Evolutionary conservation across 2,329 filamentous ascomycete species (phyloP), one percentile per base, ranked within the genome.

Genomic region (Neonectria magnoliae): DNA sequence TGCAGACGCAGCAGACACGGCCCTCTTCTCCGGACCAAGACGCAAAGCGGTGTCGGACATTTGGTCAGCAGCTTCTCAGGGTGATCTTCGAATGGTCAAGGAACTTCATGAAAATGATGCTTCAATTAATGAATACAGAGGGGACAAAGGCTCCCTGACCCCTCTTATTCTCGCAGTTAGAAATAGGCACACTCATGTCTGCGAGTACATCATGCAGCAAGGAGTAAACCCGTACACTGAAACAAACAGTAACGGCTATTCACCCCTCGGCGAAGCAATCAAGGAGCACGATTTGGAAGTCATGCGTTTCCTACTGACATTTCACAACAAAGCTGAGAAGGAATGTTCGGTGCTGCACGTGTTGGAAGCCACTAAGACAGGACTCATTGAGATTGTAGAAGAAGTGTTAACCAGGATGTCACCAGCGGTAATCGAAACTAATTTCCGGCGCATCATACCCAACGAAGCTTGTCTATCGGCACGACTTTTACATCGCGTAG

Each of bases 201-300:
- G 45, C 22, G 45, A 29, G 4, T 48, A 48, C 14, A 14, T 29
- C 14, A 16, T 48, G 22, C 45, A 47, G 9, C 44, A 48, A 27
- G 22, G 22, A 10, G 22, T 29, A 6, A 9, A 16, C 16, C 45
- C 45, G 7, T 38, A 38, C 36, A 4, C 7, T n/a, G 1, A 2
- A 8, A n/a, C 1, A 2, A 16, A 1, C 9, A 2, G 20, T 9
- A 0, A 25, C 6, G 4, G 5, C 2, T 13, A 33, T 4, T 48
- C 45, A 9, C 22, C 22, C 11, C 6, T 48, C 2, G 3, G 4
- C 6, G 45, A 29, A n/a, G 16, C 25, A 48, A n/a, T n/a, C 13
- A n/a, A 4, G 14, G 14, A 5, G 25, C 7, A 2, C 16, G 45
- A 48, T 9, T 9, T 16, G 2, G 45, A 48, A n/a, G 25, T 48